Percentiles rank a stretch among this genome's conserved stretches.
Conservation (phyloP, 2,329 filamentous ascomycete species). For the Lasiodiplodia hormozganensis region DNA sequence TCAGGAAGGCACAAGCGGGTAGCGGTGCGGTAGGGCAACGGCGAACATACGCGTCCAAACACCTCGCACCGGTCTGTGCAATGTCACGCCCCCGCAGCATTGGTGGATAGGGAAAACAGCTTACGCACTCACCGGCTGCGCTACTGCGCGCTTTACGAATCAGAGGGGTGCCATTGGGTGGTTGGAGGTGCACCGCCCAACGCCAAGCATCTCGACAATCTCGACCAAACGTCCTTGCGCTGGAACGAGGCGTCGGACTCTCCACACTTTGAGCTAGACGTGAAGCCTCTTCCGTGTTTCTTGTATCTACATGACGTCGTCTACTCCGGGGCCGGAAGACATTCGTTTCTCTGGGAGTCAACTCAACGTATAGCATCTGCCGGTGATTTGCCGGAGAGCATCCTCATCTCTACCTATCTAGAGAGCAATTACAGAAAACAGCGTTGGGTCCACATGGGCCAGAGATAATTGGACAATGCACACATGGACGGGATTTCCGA, state of each 20-base stretch:
- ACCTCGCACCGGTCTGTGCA: not conserved
- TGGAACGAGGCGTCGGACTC: not conserved
- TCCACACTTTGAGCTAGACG: not conserved
- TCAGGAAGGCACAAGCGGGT: not conserved
- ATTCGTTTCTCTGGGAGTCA: not conserved
- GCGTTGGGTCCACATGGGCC: not conserved
- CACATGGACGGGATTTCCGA: not conserved
- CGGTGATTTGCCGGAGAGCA: not conserved
- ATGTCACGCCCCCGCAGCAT: not conserved
- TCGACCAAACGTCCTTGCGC: not conserved
- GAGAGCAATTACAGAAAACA: not conserved
- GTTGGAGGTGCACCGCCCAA: not conserved
- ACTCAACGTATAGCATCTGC: not conserved
- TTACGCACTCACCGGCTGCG: constrained; percentile 24
- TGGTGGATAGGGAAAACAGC: not conserved
- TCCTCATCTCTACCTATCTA: not conserved
- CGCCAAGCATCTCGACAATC: constrained; percentile 4
- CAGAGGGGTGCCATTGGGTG: not conserved
- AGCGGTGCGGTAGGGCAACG: not conserved
- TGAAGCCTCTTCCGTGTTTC: not conserved
- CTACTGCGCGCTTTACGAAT: not conserved
- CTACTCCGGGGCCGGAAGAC: not conserved
- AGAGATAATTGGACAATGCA: not conserved
- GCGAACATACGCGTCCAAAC: constrained; percentile 1
- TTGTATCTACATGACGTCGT: not conserved